Base-by-base conservation (phyloP, 805 yeast species). In the Ogataea angusta region DNA sequence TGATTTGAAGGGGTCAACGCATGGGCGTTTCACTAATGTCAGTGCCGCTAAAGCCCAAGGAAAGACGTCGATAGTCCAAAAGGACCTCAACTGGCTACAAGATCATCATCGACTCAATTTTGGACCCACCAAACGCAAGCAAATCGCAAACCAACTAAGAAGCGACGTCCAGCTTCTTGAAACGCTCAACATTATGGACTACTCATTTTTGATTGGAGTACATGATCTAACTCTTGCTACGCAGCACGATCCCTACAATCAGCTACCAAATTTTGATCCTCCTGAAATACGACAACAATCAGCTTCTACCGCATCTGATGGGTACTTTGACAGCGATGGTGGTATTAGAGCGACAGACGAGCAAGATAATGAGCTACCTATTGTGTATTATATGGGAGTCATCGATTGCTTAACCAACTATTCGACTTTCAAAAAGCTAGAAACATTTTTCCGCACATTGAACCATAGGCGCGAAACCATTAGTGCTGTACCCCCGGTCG, bases 401-500 rank as follows among this genome's bases (percentile, higher is more conserved):
- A 93, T 93, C 48, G 99, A 93, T 59, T 91, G 96, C 63, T 69
- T 93, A 51, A 93, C 99, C 0, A 78, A 78, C 48, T 87, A 87
- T 53, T 79, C 85, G 0, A 62, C 82, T 16, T 66, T 79, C 49
- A 93, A 93, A 60, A 74, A 76, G 48, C 60, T 89, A 33, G 99
- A 93, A 58, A 91, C 98, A 0, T 76, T 86, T 47, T 84, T 89
- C 80, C 76, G 95, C 59, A 73, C 85, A 12, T 53, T 93, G 18
- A 75, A 76, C 26, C 85, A 87, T 56, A 73, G 80, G 28, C 67
- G 90, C 40, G 73, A 72, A 31, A 74, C 82, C 3, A 80, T 95
- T 3, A 85, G 95, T 51, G 95, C 99, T 0, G 71, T 93, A 10
- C 98, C 99, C 0, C 90, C 98, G 0, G 54, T 56, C 5, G 98